phyloP scores from a whole-genome alignment of 129 eudicot species.

The Dittrichia graveolens region DNA sequence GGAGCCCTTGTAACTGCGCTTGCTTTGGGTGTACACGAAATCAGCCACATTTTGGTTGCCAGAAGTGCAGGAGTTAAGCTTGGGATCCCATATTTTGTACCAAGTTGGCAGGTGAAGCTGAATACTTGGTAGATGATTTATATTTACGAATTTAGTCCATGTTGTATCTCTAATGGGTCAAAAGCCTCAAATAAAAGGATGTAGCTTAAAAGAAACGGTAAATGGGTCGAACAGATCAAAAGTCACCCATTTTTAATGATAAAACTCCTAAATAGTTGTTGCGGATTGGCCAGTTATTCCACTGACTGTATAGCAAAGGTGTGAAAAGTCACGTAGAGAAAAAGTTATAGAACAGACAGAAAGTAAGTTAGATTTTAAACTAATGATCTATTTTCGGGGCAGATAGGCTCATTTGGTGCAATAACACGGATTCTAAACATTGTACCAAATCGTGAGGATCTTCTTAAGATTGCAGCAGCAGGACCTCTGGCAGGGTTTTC shows the following conservation, averaged over 20 bases:
- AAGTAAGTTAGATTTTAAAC: slow-evolving; percentile 4
- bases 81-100: slow-evolving; percentile 88
- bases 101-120: slow-evolving; percentile 97
- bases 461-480: slow-evolving; percentile 92
- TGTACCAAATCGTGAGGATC: slow-evolving; percentile 88
- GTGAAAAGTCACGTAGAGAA: background rate
- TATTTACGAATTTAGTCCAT: background rate
- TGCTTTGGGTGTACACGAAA: slow-evolving; percentile 83
- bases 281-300: background rate
- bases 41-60: slow-evolving; percentile 81
- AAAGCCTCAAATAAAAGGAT: too few species aligned
- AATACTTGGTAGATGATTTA: background rate
- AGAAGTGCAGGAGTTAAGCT: slow-evolving; percentile 68
- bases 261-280: too few species aligned
- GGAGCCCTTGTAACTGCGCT: slow-evolving; percentile 97
- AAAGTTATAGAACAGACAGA: background rate
- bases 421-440: slow-evolving; percentile 86
- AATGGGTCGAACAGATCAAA: too few species aligned
- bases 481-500: slow-evolving; percentile 98
- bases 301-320: background rate
- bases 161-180: too few species aligned
- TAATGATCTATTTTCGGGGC: slow-evolving; percentile 64
- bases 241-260: background rate
- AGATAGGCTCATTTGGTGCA: slow-evolving; percentile 98
- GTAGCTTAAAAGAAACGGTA: too few species aligned